Evolutionary conservation across 257 asterid species (phyloP), one percentile per base, ranked within the genome.

Genomic region (Thymus mandschuricus): DNA sequence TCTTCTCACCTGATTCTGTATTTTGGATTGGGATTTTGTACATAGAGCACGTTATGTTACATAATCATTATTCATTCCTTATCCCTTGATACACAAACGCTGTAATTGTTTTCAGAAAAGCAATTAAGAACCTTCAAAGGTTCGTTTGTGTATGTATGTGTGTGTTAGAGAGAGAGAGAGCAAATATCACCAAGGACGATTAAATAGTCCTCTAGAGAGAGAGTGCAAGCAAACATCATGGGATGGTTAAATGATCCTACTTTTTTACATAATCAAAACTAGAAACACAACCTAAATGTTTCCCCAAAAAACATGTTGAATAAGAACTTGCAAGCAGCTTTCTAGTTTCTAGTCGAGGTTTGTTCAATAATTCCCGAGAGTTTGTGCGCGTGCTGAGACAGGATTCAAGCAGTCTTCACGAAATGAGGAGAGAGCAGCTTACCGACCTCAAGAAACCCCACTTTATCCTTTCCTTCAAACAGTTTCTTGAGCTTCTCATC

Each of bases 401-500:
- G 74, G 60, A 56, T 52, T 78, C 64, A 78, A 79, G 46, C 61
- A 38, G 83, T 8, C 86, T 86, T 86, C 73, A 74, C 70, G 64
- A 86, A 82, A 75, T 86, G 92, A 48, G 74, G 74, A 60, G 88
- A 80, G 13, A 88, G 79, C 64, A 88, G 80, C 86, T 80, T 84
- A 1, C 83, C 82, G 2, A 86, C 69, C 76, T 88, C 90, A 3
- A 85, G 79, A 75, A 88, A 80, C 70, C 85, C 88, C 52, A 88
- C 90, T 67, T 79, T 86, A 5, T 82, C 95, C 83, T 78, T 86
- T 35, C 90, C 92, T 33, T 69, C 72, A 58, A 88, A 86, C 1
- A 88, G 78, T 60, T 74, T 72, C 81, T 84, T 86, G 52, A 88
- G 87, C 81, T 86, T 88, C 45, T 59, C 87, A 69, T 88, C 92